Base-by-base conservation (phyloP, 1,139 yeast genomes). In the Geotrichum aggregatum region DNA sequence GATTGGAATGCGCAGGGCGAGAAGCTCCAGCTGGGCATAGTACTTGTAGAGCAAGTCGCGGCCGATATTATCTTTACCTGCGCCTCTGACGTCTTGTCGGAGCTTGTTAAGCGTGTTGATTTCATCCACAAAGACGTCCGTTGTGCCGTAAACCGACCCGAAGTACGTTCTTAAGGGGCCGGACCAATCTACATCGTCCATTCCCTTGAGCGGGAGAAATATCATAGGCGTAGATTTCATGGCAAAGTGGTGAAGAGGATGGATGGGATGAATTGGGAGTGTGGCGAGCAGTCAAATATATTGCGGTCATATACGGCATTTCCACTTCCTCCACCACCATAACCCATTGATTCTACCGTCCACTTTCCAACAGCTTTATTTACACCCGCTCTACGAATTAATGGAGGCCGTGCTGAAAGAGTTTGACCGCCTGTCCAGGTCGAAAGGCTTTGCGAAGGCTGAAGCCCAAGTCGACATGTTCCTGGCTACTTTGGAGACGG, bases 11-110 rank as follows among this genome's bases (percentile, higher is more conserved):
- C 97, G 74, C 59, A 87, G 70, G 59, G 87, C 92, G 48, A 92
- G 70, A 18, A 88, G 77, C 63, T 91, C 96, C 58, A 92, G 67
- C 66, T 86, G 95, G 28, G 88, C 87, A 63, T 84, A 88, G 68
- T 92, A 92, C 54, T 79, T 77, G 64, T 79, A 82, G 58, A 84
- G 76, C 49, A 84, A 69, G 58, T 78, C 81, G 59, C 77, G 56
- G 18, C 76, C 76, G 3, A 64, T 61, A 4, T 67, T 61, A 52
- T 70, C 72, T 35, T 63, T 58, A 18, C 70, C 67, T 2, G 72
- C 71, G 14, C 86, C 87, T 33, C 80, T 69, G 22, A 82, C 71
- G 61, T 83, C 87, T 59, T 73, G 78, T 55, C 96, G 77, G 49
- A 84, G 69, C 52, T 80, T 78, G 60, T 83, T 76, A 59, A 87